Conservation (phyloP, 805 yeast genomes). For the Saccharomycopsis sp. region DNA sequence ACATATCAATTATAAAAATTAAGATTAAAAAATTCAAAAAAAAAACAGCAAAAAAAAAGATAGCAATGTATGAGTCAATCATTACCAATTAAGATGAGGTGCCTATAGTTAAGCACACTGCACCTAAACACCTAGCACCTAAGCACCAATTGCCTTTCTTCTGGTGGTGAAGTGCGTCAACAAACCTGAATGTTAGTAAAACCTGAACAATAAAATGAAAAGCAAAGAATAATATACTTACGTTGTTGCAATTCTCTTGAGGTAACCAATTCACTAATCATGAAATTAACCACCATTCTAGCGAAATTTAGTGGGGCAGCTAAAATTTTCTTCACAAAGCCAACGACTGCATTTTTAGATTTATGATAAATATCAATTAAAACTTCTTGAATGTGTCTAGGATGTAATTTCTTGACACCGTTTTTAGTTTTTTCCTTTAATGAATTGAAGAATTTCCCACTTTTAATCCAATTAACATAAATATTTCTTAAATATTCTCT, state of each 20-base stretch:
- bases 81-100: no score
- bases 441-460: constrained; percentile 14
- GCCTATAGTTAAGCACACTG: background rate
- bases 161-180: constrained; percentile 4
- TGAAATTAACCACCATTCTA: constrained; percentile 15
- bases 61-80: no score
- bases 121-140: background rate
- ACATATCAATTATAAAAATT: background rate
- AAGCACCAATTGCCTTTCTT: background rate
- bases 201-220: background rate
- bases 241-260: constrained; percentile 12
- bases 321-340: constrained; percentile 18
- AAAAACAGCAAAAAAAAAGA: background rate
- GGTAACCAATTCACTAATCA: constrained; percentile 18
- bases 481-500: constrained; percentile 17
- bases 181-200: constrained; percentile 1
- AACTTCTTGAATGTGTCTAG: constrained; percentile 20
- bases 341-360: constrained; percentile 17
- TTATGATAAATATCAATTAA: constrained; percentile 13
- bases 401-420: constrained; percentile 15
- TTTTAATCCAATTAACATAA: constrained; percentile 18
- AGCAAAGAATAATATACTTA: constrained; percentile 1
- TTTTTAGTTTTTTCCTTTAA: constrained; percentile 19
- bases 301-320: constrained; percentile 20
- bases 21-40: no score